phyloP scores from a whole-genome alignment of 208 protist genomes.

The Porcisia hertigi region DNA sequence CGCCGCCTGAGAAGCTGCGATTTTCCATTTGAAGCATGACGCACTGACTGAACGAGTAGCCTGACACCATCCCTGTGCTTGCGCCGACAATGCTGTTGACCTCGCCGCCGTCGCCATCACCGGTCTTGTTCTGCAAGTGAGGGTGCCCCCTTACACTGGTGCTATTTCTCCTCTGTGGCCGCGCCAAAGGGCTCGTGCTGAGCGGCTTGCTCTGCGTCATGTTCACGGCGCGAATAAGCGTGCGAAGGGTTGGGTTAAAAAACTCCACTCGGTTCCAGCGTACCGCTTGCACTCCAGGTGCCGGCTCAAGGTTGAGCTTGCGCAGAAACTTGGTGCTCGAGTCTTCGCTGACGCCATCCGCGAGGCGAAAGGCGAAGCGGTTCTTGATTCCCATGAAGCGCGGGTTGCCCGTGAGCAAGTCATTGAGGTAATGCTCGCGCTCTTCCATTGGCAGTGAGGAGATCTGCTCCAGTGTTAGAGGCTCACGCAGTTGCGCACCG shows the following conservation, averaged over 20 bases:
- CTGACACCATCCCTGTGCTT: neutral
- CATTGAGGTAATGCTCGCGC: conserved; percentile 37
- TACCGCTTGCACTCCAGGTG: conserved; percentile 42
- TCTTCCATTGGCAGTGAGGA: conserved; percentile 29
- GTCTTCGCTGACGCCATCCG: conserved; percentile 35
- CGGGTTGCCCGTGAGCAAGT: conserved; percentile 25
- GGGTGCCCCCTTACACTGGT: too few species aligned
- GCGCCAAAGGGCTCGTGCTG: neutral
- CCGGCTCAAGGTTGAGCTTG: conserved; percentile 39
- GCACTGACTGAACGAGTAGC: conserved; percentile 33
- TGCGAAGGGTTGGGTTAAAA: conserved; percentile 50
- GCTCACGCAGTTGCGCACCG: neutral
- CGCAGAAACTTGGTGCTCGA: conserved; percentile 52
- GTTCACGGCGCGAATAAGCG: conserved; percentile 42
- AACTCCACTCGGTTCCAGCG: conserved; percentile 77
- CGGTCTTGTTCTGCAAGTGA: neutral
- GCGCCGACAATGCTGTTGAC: neutral
- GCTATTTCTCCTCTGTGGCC: too few species aligned
- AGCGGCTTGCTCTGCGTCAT: conserved; percentile 41
- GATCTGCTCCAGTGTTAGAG: conserved; percentile 1
- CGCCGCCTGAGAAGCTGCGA: conserved; percentile 33
- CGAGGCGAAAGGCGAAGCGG: conserved; percentile 61
- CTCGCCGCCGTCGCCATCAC: neutral
- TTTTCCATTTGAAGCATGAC: conserved; percentile 38
- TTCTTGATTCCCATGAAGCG: conserved; percentile 52